Conservation (phyloP, 2,329 filamentous ascomycete species). For the Aspergillus sergii region DNA sequence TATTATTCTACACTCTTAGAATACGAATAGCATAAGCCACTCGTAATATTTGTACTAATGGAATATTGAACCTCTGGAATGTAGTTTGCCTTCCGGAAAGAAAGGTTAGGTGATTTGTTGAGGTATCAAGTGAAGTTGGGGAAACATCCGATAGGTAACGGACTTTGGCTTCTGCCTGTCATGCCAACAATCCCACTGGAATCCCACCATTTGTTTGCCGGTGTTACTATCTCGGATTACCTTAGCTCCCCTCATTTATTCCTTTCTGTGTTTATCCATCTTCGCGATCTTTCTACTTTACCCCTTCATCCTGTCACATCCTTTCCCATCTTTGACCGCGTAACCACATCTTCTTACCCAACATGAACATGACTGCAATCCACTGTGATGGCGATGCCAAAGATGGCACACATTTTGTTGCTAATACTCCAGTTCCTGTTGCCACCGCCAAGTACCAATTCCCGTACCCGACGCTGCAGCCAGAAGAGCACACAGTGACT, state of each 20-base stretch:
- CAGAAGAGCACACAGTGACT: background rate
- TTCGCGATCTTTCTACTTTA: background rate
- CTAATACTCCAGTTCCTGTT: background rate
- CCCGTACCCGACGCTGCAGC: background rate
- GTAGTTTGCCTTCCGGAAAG: background rate
- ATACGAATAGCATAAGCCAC: background rate
- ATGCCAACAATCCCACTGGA: background rate
- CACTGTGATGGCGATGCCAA: background rate
- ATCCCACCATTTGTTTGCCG: background rate
- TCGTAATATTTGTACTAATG: background rate
- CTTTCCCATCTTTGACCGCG: background rate
- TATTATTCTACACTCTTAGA: background rate
- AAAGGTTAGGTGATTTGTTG: background rate
- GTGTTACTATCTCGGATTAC: background rate
- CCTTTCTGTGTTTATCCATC: background rate
- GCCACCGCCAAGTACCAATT: background rate
- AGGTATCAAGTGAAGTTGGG: background rate
- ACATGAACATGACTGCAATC: background rate
- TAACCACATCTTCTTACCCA: background rate
- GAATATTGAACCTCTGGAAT: background rate
- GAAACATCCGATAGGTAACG: background rate
- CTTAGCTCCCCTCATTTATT: background rate
- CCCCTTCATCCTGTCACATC: background rate
- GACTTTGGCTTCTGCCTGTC: background rate
- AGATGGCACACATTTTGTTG: background rate